Base-by-base conservation (phyloP, 106 monocot species). In the Triglochin maritima region DNA sequence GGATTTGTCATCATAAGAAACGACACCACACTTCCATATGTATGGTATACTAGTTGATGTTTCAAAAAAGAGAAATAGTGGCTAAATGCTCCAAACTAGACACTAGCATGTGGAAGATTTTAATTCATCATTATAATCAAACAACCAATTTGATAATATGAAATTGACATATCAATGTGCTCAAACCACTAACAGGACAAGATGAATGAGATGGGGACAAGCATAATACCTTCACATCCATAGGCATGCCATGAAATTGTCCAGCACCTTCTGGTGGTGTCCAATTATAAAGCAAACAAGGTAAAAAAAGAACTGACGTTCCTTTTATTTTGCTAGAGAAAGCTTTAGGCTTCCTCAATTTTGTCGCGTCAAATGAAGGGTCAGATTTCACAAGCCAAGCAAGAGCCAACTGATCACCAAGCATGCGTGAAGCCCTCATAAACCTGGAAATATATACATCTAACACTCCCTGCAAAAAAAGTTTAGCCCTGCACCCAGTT, bases 181-280 rank as follows among this genome's bases (percentile, higher is more conserved):
- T 29, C 29, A 29, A 29, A 29, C 29, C 29, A 29, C 29, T 29
- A 29, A 29, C 29, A 29, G 29, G 29, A 29, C 29, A 29, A 29
- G 29, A 29, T 29, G 29, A 29, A 29, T 29, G 1, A 29, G 29
- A 29, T 29, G 29, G 29, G 0, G 29, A 29, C 29, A 29, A 29
- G 29, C 29, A 29, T 5, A 52, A 13, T 86, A 89, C 94, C 94
- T 96, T 76, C 4, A 91, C 85, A 82, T 96, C 83, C 57, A 91
- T 67, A 13, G 95, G 95, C 95, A 96, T 91, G 47, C 95, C 95
- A 79, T 96, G 95, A 82, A 96, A 96, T 73, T 96, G 95, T 14
- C 95, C 95, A 17, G 95, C 90, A 62, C 95, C 90, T 68, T 91
- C 95, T 76, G 95, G 95, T 46, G 95, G 95, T 3, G 95, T 96